Evolutionary conservation across 192 early-diverging fungal species (phyloP).

Genomic region (Allomyces macrogynus): DNA sequence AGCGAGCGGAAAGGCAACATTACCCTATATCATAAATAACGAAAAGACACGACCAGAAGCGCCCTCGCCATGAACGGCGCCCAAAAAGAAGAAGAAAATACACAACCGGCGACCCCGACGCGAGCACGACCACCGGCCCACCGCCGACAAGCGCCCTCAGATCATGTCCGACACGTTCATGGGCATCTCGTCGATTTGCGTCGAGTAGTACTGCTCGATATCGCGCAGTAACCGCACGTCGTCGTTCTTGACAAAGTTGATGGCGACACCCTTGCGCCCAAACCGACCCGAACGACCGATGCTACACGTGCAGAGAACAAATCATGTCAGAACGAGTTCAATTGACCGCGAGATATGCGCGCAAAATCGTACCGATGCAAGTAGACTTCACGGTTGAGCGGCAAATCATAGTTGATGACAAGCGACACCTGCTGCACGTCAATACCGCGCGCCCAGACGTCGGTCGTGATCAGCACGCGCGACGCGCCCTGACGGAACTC

Average conservation of each 20-base stretch:
- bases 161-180: constrained; percentile 39
- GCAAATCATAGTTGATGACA: constrained; percentile 95
- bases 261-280: constrained; percentile 96
- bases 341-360: neutral
- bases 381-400: constrained; percentile 88
- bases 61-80: too few relatives aligned
- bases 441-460: constrained; percentile 97
- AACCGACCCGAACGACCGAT: constrained; percentile 96
- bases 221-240: constrained; percentile 83
- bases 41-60: too few relatives aligned
- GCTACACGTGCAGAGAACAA: constrained; percentile 2
- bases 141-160: constrained; percentile 2
- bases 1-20: too few relatives aligned
- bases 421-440: constrained; percentile 98
- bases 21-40: too few relatives aligned
- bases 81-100: too few relatives aligned
- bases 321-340: too few relatives aligned
- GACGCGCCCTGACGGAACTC: constrained; percentile 83
- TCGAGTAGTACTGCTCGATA: constrained; percentile 94
- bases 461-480: constrained; percentile 95
- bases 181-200: constrained; percentile 95
- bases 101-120: too few relatives aligned
- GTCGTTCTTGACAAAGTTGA: constrained; percentile 94
- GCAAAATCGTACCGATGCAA: constrained; percentile 56
- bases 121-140: too few relatives aligned